Evolutionary conservation across 768 basidiomycete species (phyloP).

Genomic region (Inosperma sp.): DNA sequence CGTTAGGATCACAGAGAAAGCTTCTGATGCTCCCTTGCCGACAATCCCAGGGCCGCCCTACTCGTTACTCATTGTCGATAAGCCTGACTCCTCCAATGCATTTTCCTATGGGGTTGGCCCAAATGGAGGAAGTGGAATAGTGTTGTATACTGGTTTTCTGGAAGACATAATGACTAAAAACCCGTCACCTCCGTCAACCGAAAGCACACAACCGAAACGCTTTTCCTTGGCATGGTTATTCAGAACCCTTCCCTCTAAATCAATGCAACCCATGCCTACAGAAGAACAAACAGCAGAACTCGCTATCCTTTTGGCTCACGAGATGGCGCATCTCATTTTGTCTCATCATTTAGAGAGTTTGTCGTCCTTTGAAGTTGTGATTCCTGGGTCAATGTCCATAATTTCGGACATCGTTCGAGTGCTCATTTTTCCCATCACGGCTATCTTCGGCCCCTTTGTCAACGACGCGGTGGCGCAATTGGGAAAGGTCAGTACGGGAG

Average conservation of each 20-base stretch:
- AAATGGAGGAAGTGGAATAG: conserved; percentile 87
- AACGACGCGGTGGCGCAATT: conserved; percentile 88
- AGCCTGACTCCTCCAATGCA: conserved; percentile 79
- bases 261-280: conserved; percentile 54
- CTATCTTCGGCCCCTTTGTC: conserved; percentile 91
- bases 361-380: conserved; percentile 77
- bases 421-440: conserved; percentile 81
- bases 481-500: conserved; percentile 71
- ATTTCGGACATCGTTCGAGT: conserved; percentile 71
- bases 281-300: conserved; percentile 82
- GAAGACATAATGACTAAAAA: conserved; percentile 71
- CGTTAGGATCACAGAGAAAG: conserved; percentile 45
- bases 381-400: conserved; percentile 77
- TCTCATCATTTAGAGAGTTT: conserved; percentile 90
- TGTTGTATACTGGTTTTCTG: conserved; percentile 91
- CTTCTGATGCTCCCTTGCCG: conserved; percentile 19
- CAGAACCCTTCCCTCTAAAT: conserved; percentile 39
- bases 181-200: conserved; percentile 21
- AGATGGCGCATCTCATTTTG: conserved; percentile 86
- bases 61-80: conserved; percentile 84
- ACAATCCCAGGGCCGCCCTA: conserved; percentile 80
- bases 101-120: conserved; percentile 96
- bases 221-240: conserved; percentile 50
- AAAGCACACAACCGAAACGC: conserved; percentile 17
- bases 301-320: conserved; percentile 89